These are phyloP conservation scores for Dactylorhiza incarnata DNA, from an alignment of 106 monocot species.

Conservation along the genomic window DNA sequence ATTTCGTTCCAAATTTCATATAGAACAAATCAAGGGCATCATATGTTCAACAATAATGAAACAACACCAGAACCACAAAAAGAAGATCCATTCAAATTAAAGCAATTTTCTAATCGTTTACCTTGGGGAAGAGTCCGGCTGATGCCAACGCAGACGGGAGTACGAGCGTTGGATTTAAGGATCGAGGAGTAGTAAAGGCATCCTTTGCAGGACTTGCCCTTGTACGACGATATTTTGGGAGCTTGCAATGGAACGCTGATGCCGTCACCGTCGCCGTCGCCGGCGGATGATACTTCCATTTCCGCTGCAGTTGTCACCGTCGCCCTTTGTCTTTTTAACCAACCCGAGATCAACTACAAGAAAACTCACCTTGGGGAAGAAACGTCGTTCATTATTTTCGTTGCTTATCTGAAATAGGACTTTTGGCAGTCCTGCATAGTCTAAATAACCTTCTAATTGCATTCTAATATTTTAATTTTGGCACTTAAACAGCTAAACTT, in stretches of 20 bases:
- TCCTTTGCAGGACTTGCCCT: slow-evolving; percentile 90
- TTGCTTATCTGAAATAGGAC: no score
- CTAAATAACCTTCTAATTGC: no score
- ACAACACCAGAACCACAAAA: neutral
- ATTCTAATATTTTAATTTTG: no score
- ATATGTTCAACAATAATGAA: neutral
- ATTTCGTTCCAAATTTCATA: no score
- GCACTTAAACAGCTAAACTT: no score
- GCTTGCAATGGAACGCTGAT: neutral
- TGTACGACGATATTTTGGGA: slow-evolving; percentile 7
- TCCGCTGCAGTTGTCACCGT: neutral
- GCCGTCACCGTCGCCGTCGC: slow-evolving; percentile 13
- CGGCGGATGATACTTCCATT: slow-evolving; percentile 9
- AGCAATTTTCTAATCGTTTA: slow-evolving; percentile 5
- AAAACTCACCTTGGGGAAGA: no score
- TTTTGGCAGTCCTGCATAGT: no score
- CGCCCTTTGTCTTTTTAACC: neutral
- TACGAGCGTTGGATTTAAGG: slow-evolving; percentile 38
- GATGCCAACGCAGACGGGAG: slow-evolving; percentile 76
- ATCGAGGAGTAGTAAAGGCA: slow-evolving; percentile 82
- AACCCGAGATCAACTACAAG: neutral
- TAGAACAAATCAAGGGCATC: neutral
- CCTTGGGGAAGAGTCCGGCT: slow-evolving; percentile 65
- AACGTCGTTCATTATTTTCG: no score
- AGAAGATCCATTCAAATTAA: neutral